phyloP scores from a whole-genome alignment of 345 rosid genomes.

The Populus deltoides region DNA sequence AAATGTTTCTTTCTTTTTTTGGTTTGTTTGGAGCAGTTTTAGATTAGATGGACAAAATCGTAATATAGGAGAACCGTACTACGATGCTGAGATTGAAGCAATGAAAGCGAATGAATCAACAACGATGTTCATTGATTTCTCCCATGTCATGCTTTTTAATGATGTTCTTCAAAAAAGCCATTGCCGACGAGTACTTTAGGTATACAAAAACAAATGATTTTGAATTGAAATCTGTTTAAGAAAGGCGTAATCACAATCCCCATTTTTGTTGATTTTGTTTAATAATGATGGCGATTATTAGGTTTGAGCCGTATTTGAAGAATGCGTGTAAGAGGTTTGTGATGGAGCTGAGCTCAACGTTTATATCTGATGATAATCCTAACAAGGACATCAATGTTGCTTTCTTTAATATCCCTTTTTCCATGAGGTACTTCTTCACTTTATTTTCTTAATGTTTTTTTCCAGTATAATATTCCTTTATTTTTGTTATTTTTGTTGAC shows the following conservation, averaged over 20 bases:
- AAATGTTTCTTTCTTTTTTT: not conserved
- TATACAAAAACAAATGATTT: slow-evolving; percentile 4
- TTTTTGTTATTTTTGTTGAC: not conserved
- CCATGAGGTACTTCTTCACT: slow-evolving; percentile 48
- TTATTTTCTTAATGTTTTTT: not conserved
- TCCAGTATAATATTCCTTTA: not conserved
- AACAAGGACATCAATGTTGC: slow-evolving; percentile 83
- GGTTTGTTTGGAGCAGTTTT: slow-evolving; percentile 41
- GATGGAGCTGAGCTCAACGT: slow-evolving; percentile 67
- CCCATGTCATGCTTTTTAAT: slow-evolving; percentile 76
- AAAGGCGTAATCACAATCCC: not conserved
- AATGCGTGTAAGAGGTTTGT: slow-evolving; percentile 91
- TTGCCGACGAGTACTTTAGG: slow-evolving; percentile 83
- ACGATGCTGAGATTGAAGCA: slow-evolving; percentile 68
- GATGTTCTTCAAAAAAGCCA: slow-evolving; percentile 79
- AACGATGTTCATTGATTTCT: slow-evolving; percentile 85
- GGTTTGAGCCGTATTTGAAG: slow-evolving; percentile 80
- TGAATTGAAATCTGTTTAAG: not conserved
- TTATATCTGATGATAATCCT: slow-evolving; percentile 69
- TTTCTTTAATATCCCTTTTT: slow-evolving; percentile 77
- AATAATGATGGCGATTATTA: not conserved
- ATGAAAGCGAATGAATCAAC: slow-evolving; percentile 68
- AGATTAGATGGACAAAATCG: slow-evolving; percentile 35
- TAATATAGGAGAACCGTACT: slow-evolving; percentile 47
- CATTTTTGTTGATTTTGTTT: not conserved